Conservation (phyloP, 352 stramenopile species). For the Globisporangium okanoganense region DNA sequence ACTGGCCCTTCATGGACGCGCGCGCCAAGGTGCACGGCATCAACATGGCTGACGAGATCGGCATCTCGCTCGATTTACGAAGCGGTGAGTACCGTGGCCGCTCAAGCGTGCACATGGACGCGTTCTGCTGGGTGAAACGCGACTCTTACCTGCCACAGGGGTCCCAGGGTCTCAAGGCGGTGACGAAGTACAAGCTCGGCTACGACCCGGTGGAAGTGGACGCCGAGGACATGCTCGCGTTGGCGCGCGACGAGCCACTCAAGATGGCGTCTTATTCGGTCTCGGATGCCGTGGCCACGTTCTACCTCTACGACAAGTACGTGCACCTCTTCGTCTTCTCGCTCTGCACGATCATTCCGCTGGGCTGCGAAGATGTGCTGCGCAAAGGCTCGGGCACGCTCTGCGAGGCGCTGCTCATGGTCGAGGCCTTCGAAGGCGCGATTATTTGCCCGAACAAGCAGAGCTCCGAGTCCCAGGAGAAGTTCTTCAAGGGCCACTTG, state of each 20-base stretch:
- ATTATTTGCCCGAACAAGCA: conserved; percentile 99
- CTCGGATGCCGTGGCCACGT: conserved; percentile 99
- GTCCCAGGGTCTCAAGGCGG: conserved; percentile 97
- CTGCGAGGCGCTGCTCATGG: conserved; percentile 98
- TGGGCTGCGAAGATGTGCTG: conserved; percentile 98
- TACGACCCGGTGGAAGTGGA: conserved; percentile 98
- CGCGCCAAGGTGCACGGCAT: conserved; percentile 91
- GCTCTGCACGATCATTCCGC: conserved; percentile 98
- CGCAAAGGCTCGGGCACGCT: conserved; percentile 95
- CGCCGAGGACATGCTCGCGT: conserved; percentile 98
- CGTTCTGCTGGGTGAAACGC: conserved; percentile 98
- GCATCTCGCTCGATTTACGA: conserved; percentile 63
- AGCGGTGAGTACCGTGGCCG: conserved; percentile 91
- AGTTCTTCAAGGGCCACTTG: conserved; percentile 93
- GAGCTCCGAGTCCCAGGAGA: conserved; percentile 67
- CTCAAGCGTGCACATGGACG: conserved; percentile 96
- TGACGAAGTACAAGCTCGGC: conserved; percentile 99
- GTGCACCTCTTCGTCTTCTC: conserved; percentile 99
- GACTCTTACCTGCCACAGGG: conserved; percentile 99
- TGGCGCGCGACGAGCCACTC: conserved; percentile 92
- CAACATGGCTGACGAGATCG: conserved; percentile 88
- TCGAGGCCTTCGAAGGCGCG: conserved; percentile 94
- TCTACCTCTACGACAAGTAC: conserved; percentile 99
- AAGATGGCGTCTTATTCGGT: conserved; percentile 99
- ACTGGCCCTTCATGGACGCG: conserved; percentile 98